Conservation (phyloP, 2,329 filamentous ascomycete genomes). For the Dothideomycetes sp. region DNA sequence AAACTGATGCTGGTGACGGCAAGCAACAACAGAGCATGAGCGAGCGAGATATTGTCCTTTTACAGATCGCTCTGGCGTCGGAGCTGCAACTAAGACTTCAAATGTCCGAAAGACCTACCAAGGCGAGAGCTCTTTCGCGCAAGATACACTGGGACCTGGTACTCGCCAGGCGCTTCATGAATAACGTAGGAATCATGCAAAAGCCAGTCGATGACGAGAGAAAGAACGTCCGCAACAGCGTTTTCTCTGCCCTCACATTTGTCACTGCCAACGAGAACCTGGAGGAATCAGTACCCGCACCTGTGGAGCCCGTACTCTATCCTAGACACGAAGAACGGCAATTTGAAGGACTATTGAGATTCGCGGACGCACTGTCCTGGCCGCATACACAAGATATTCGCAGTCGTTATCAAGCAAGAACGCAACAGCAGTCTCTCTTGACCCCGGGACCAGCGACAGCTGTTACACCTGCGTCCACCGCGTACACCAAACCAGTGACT, state of each 20-base stretch:
- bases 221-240: slow-evolving; percentile 12
- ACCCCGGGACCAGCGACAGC: not conserved
- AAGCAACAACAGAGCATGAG: slow-evolving; percentile 19
- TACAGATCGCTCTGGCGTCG: slow-evolving; percentile 43
- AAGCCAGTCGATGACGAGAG: slow-evolving; percentile 9
- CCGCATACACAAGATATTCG: slow-evolving; percentile 23
- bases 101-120: slow-evolving; percentile 5
- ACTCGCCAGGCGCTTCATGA: slow-evolving; percentile 40
- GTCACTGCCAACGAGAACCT: slow-evolving; percentile 14
- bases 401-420: slow-evolving; percentile 5
- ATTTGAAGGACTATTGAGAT: slow-evolving; percentile 38
- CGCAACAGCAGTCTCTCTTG: not conserved
- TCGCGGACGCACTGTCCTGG: slow-evolving; percentile 41
- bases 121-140: slow-evolving; percentile 32
- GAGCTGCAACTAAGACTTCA: slow-evolving; percentile 45
- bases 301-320: slow-evolving; percentile 17
- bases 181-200: slow-evolving; percentile 35
- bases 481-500: too few species aligned
- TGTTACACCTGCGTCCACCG: too few species aligned
- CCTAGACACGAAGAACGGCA: slow-evolving; percentile 30
- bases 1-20: slow-evolving; percentile 17
- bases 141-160: slow-evolving; percentile 48
- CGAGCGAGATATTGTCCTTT: slow-evolving; percentile 42
- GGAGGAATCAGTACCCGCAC: slow-evolving; percentile 8
- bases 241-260: slow-evolving; percentile 17